Base-by-base conservation (phyloP, 2,329 filamentous ascomycete genomes). In the Colletotrichum brevisporum region DNA sequence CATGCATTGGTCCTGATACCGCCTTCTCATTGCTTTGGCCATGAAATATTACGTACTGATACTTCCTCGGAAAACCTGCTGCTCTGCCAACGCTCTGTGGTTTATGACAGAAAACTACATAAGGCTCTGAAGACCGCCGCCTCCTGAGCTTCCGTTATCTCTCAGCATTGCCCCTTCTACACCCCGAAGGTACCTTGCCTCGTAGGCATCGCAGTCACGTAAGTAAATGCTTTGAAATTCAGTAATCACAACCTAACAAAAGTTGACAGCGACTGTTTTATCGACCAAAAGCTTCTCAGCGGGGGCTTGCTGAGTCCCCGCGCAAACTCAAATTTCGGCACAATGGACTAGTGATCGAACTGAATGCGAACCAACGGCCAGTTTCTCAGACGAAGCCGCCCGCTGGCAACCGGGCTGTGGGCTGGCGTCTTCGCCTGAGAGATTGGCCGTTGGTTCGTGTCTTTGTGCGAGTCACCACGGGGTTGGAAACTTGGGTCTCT, bases 301-400 rank as follows among this genome's bases (percentile, higher is more conserved):
- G 16, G 24, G 41, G 41, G 18, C 21, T 13, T 18, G 13, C 10
- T 27, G 9, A 8, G 41, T 47, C 24, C 6, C 16, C 16, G 13
- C 41, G 18, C 10, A 57, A 21, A 10, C 9, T 9, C 41, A 48
- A 21, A 58, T 48, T 31, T 58, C 43, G 41, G 21, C 41, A 48
- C 55, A 48, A 50, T 58, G 55, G 21, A 57, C n/a, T 57, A 57
- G 55, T 57, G 39, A 21, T 47, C 55, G 47, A 48, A 24, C 55
- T 15, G n/a, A 10, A 56, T 26, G 3, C 39, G 36, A 24, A 24
- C 10, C 36, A 15, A 18, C 10, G 36, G 36, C 21, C n/a, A n/a
- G 3, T 21, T 21, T 21, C 21, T 21, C 21, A 21, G 21, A n/a
- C 21, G 21, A 21, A 21, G 21, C 21, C 21, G 21, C 21, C 21